Evolutionary conservation across 148 eudicot genomes (phyloP).

Genomic region (Amaranthus hypochondriacus): DNA sequence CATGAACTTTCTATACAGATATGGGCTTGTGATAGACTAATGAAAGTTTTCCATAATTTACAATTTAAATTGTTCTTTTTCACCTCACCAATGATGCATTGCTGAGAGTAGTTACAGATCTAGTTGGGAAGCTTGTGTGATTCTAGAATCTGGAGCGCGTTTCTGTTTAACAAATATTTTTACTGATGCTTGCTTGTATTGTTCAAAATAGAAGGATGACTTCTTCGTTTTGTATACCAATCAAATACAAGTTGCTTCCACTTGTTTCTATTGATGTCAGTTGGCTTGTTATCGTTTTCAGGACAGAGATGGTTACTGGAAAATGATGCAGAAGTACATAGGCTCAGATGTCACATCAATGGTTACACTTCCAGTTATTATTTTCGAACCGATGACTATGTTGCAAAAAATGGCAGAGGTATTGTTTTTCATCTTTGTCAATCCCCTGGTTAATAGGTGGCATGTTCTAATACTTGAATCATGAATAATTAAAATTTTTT

Average conservation of each 20-base stretch:
- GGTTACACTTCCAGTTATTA: constrained; percentile 96
- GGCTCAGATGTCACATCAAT: constrained; percentile 94
- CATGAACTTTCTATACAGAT: no score
- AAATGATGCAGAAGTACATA: constrained; percentile 91
- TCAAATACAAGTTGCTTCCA: not conserved
- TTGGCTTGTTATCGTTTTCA: constrained; percentile 10
- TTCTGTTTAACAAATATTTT: no score
- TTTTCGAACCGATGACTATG: constrained; percentile 99
- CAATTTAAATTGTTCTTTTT: no score
- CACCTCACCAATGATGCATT: no score
- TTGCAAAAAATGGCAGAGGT: constrained; percentile 99
- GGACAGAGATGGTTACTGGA: constrained; percentile 94
- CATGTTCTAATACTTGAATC: not conserved
- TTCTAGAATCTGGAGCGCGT: no score
- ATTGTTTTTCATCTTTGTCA: constrained; percentile 9
- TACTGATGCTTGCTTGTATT: no score
- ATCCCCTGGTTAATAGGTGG: not conserved
- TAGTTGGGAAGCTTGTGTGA: no score
- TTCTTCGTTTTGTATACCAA: no score
- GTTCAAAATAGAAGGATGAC: no score
- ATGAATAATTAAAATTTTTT: not conserved
- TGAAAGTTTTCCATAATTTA: no score
- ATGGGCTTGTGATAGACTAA: no score
- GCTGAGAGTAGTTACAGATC: no score
- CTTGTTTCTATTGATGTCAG: not conserved